Conservation (phyloP, 768 basidiomycete species). For the Leccinum barrowsii region DNA sequence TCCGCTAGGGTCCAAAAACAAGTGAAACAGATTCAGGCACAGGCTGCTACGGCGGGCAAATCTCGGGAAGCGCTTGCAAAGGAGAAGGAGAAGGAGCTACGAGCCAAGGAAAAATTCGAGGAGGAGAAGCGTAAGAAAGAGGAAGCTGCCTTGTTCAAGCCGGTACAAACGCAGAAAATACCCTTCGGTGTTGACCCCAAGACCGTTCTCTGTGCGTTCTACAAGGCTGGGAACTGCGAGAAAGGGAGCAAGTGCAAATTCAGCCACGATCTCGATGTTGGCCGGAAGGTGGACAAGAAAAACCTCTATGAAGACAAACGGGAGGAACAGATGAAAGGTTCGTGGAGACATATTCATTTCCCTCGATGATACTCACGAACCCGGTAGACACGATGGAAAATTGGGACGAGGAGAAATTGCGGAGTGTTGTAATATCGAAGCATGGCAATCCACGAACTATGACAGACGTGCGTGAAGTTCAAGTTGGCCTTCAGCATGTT, state of each 20-base stretch:
- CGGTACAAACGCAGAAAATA: constrained; percentile 79
- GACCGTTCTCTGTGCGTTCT: constrained; percentile 88
- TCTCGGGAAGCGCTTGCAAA: constrained; percentile 77
- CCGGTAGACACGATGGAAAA: constrained; percentile 89
- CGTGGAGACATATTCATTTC: constrained; percentile 18
- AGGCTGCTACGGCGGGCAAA: constrained; percentile 72
- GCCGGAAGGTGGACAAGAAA: constrained; percentile 91
- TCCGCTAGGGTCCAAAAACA: constrained; percentile 89
- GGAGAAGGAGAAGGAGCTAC: constrained; percentile 77
- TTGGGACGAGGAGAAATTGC: constrained; percentile 95
- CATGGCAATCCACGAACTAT: constrained; percentile 87
- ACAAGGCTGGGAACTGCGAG: constrained; percentile 88
- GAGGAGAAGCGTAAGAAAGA: constrained; percentile 84
- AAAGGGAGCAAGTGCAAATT: constrained; percentile 97
- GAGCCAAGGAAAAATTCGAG: constrained; percentile 70
- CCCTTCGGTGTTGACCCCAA: constrained; percentile 97
- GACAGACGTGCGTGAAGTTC: constrained; percentile 65
- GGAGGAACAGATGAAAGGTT: constrained; percentile 76
- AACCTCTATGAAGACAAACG: constrained; percentile 88
- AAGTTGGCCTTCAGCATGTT: not conserved
- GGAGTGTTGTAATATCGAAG: constrained; percentile 82
- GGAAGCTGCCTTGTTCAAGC: constrained; percentile 79
- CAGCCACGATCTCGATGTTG: constrained; percentile 88
- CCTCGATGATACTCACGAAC: not conserved
- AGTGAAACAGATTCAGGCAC: constrained; percentile 75